A percentile compares a stretch with the other conserved stretches of the same genome.
phyloP scores from a whole-genome alignment of 495 filamentous ascomycete genomes.

The Penicillium manginii region DNA sequence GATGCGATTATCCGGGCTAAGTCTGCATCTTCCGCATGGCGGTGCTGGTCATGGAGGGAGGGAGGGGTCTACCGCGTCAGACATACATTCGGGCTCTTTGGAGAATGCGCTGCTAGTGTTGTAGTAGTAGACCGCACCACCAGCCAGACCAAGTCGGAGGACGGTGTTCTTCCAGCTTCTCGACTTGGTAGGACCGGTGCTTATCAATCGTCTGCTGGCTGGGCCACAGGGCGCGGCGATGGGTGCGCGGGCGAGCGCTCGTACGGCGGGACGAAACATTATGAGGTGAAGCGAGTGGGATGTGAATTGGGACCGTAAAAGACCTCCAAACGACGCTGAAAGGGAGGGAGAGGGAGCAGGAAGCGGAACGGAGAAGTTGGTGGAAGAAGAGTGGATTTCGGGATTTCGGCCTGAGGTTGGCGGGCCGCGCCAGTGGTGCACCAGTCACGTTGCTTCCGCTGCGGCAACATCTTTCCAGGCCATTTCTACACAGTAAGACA shows the following conservation, averaged over 20 bases:
- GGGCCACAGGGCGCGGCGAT: conserved; percentile 42
- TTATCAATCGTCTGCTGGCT: conserved; percentile 65
- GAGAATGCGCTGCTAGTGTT: conserved; percentile 87
- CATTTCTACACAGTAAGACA: background rate
- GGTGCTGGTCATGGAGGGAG: too few species aligned
- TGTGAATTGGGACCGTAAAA: conserved; percentile 18
- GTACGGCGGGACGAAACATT: conserved; percentile 66
- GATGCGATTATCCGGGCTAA: background rate
- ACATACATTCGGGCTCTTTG: conserved; percentile 76
- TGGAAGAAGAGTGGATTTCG: background rate
- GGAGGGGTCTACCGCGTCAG: background rate
- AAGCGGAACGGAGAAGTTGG: conserved; percentile 24
- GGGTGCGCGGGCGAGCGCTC: conserved; percentile 56
- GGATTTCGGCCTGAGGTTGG: too few species aligned
- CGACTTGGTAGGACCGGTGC: conserved; percentile 69
- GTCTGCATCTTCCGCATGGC: too few species aligned
- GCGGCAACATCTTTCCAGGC: background rate
- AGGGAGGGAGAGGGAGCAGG: conserved; percentile 9
- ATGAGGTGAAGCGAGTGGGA: conserved; percentile 16
- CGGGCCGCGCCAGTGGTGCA: background rate
- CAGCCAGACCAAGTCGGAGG: conserved; percentile 74
- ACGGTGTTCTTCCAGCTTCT: conserved; percentile 82
- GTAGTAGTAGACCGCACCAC: conserved; percentile 85
- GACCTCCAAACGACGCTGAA: conserved; percentile 18
- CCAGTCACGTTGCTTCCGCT: conserved; percentile 33